A percentile compares a stretch with the other conserved stretches of the same genome.
Evolutionary conservation across 148 eudicot species (phyloP).

Genomic region (Pharnaceum exiguum): DNA sequence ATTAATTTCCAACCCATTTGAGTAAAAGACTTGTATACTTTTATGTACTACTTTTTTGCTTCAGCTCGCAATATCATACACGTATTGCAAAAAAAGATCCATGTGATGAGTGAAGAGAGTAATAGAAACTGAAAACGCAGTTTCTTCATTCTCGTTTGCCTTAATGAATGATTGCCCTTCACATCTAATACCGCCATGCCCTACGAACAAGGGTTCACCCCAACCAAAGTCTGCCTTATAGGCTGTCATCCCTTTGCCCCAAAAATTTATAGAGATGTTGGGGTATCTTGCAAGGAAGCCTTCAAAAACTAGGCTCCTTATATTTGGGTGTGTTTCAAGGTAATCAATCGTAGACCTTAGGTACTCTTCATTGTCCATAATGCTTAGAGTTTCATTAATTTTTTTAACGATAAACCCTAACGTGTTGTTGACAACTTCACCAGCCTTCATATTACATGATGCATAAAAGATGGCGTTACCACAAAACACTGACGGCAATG

Average conservation of each 20-base stretch:
- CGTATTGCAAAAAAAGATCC: conserved; percentile 18
- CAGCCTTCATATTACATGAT: conserved; percentile 18
- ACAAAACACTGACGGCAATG: conserved; percentile 22
- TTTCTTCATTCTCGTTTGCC: conserved; percentile 24
- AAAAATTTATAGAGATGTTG: conserved; percentile 25
- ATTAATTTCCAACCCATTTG: too few relatives aligned
- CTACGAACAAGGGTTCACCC: conserved; percentile 24
- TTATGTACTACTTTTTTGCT: too few relatives aligned
- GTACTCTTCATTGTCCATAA: conserved; percentile 27
- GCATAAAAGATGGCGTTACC: conserved; percentile 28
- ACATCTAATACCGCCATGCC: conserved; percentile 22
- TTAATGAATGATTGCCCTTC: conserved; percentile 27
- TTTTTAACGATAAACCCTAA: conserved; percentile 14
- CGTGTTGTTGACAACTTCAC: conserved; percentile 15
- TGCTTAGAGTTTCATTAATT: conserved; percentile 15
- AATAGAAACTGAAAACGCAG: conserved; percentile 23
- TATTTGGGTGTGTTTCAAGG: conserved; percentile 20
- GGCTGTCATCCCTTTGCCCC: conserved; percentile 24
- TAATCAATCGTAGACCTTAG: conserved; percentile 27
- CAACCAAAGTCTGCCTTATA: conserved; percentile 31
- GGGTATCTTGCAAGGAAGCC: conserved; percentile 22
- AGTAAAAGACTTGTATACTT: too few relatives aligned
- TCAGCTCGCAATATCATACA: conserved; percentile 28
- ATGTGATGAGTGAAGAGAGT: conserved; percentile 20
- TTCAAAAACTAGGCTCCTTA: conserved; percentile 17